Base-by-base conservation (phyloP, 805 yeast genomes). In the Isabelozyma pseudorhagii region DNA sequence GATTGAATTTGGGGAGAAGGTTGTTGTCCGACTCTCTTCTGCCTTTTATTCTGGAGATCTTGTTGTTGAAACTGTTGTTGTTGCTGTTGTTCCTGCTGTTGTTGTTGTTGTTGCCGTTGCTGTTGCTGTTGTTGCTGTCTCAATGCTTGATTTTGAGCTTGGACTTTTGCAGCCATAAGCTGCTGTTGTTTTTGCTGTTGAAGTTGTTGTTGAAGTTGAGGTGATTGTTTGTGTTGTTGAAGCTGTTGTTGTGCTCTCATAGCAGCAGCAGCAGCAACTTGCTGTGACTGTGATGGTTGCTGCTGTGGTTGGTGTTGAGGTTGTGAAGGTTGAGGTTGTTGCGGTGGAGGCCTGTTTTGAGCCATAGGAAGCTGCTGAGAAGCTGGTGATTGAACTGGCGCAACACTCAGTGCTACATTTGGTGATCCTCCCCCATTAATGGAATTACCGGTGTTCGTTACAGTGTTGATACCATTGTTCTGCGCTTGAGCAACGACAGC, bases 401-500 rank as follows among this genome's bases (percentile, higher is more conserved):
- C 36, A 31, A 31, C 36, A 21, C 6, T 31, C 10, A 3, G 36
- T 31, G 10, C 36, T 31, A 21, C 6, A 21, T 21, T 21, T 21
- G 25, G 25, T 21, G 25, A 21, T 21, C 25, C 3, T 5, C 25
- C 25, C 4, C 25, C 25, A 21, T 21, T 21, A 21, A 21, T 21
- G 25, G 25, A 21, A 21, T 21, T 21, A 6, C 25, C 6, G 25
- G 25, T 21, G 25, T 21, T 21, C 25, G 25, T 17, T 5, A 46
- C 18, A 8, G 40, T 42, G 14, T 43, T 18, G 8, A 40, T 38
- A 21, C 49, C 51, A 45, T 52, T 44, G 17, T 44, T 48, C 17
- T 38, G 54, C 4, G 72, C 60, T 50, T 69, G 77, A 5, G 69
- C 67, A n/a, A 71, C 73, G 21, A 68, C 68, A 8, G 68, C 67